These are phyloP conservation scores for Pistacia vera DNA, from an alignment of 345 rosid genomes.

Conservation along the genomic window DNA sequence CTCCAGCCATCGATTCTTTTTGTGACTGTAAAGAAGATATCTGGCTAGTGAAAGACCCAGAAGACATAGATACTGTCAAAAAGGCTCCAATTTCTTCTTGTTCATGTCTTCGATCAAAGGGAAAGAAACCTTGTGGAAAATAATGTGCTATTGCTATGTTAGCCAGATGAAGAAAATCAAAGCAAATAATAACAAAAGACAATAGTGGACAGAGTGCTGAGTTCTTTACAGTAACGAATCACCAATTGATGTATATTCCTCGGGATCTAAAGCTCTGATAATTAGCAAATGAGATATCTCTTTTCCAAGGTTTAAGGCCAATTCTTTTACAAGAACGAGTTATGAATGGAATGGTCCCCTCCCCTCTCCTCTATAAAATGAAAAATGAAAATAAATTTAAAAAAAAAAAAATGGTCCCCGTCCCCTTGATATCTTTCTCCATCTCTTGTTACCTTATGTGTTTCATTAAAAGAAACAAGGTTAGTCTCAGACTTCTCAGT, in stretches of 20 bases:
- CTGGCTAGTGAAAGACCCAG: no score
- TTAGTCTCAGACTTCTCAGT: conserved; percentile 25
- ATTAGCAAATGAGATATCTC: conserved; percentile 3
- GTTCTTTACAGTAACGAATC: not conserved
- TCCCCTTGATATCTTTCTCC: not conserved
- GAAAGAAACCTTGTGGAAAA: no score
- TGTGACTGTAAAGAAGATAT: no score
- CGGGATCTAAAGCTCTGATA: conserved; percentile 1
- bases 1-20: not conserved
- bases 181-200: no score
- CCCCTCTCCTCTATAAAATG: not conserved
- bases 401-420: conserved; percentile 37
- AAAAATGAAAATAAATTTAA: not conserved
- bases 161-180: no score
- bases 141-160: no score
- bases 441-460: conserved; percentile 23
- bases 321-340: no score
- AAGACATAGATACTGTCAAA: no score
- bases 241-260: not conserved
- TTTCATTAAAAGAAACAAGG: conserved; percentile 56
- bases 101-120: not conserved
- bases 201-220: not conserved
- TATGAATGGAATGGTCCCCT: conserved; percentile 24
- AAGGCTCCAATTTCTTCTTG: not conserved
- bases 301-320: not conserved